Base-by-base conservation (phyloP, 345 rosid species). In the Dipteronia sinensis region DNA sequence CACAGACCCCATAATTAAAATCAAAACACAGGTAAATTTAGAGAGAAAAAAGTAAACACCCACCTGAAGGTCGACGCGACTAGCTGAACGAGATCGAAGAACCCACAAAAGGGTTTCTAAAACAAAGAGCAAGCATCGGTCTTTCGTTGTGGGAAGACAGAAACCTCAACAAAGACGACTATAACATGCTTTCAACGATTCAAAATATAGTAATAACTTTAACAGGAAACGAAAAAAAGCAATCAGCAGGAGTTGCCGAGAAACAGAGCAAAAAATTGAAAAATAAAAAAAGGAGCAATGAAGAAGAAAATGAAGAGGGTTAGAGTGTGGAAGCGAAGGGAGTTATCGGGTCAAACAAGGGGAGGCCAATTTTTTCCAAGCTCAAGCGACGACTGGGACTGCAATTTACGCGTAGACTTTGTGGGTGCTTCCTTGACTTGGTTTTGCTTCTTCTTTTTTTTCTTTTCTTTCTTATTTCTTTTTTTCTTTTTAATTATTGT, bases 281-380 rank as follows among this genome's bases (percentile, higher is more conserved):
- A 34, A 34, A 4, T 0, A 34, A 42, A 42, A 8, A 9, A 1
- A 42, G 46, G 46, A 42, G 10, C 46, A 51, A 42, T 72, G 17
- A 12, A 6, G 5, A 59, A 12, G 15, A 2, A 58, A 27, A 1
- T 0, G 23, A 11, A n/a, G 4, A 8, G 76, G 15, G 53, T 73
- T 73, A 17, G 16, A 22, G 76, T 42, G 67, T 61, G 47, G 55
- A 63, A 73, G 40, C 2, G 6, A n/a, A 20, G 19, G 66, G 55
- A 19, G 62, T 75, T 74, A 53, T 53, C 76, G 68, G 79, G 82
- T 82, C 84, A 82, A 82, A 69, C 75, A 75, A 69, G 65, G 74
- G 23, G 31, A 74, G 63, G 76, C 79, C 75, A 68, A 53, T 19
- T 77, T 82, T 74, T 74, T 62, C 79, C 62, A 51, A 23, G 70